A percentile compares a stretch with the other conserved stretches of the same genome.
Conservation (phyloP, 257 asterid species). For the Lycium ferocissimum region DNA sequence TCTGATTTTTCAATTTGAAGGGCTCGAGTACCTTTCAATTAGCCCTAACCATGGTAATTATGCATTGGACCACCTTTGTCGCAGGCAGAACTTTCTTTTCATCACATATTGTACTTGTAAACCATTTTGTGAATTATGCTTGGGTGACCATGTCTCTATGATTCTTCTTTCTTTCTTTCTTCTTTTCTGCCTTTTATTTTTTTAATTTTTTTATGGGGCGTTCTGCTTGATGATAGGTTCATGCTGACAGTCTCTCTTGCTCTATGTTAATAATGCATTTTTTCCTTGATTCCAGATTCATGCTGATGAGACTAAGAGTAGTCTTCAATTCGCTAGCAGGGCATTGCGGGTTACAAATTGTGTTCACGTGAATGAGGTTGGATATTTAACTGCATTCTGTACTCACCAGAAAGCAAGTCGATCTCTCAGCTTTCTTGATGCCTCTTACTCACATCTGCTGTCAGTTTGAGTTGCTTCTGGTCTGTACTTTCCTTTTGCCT, state of each 20-base stretch:
- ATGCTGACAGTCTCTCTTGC: background rate
- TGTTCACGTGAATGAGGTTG: slow-evolving; percentile 97
- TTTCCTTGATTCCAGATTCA: slow-evolving; percentile 65
- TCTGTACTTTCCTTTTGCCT: slow-evolving; percentile 23
- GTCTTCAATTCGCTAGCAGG: slow-evolving; percentile 99
- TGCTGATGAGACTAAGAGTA: slow-evolving; percentile 98
- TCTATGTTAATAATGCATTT: background rate
- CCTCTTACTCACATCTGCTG: slow-evolving; percentile 16
- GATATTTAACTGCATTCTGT: slow-evolving; percentile 35
- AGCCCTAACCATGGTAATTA: background rate
- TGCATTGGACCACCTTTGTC: background rate
- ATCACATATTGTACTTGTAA: slow-evolving; percentile 8
- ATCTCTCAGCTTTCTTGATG: slow-evolving; percentile 2
- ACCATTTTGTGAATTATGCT: slow-evolving; percentile 18
- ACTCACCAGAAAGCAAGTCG: slow-evolving; percentile 21
- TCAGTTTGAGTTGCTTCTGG: slow-evolving; percentile 19
- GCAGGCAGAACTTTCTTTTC: slow-evolving; percentile 6
- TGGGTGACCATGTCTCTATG: background rate
- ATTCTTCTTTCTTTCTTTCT: background rate
- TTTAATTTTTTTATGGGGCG: background rate
- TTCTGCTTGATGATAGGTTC: slow-evolving; percentile 13
- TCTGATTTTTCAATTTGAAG: background rate
- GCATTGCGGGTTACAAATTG: slow-evolving; percentile 94
- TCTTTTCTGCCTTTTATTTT: background rate
- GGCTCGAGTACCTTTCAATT: slow-evolving; percentile 16